A percentile compares a stretch with the other conserved stretches of the same genome.
These are phyloP conservation scores for Sphaerulina populicola DNA, from an alignment of 2,329 filamentous ascomycete species.

Conservation along the genomic window DNA sequence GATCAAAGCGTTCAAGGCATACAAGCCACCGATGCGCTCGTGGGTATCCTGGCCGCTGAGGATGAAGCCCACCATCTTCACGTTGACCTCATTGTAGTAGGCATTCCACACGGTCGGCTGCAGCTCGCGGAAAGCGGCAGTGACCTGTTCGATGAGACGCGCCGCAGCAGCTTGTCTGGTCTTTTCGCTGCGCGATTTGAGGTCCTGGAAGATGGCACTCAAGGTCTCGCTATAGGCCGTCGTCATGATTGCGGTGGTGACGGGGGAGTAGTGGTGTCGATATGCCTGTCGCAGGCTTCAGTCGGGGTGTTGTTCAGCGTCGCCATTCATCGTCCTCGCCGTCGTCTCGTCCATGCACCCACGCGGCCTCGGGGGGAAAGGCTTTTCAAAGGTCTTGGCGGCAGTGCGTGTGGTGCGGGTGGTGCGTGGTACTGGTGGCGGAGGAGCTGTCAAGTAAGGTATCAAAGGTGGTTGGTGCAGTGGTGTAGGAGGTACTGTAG, in stretches of 20 bases:
- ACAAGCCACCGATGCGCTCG: conserved; percentile 84
- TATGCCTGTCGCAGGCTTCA: conserved; percentile 9
- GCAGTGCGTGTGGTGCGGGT: too few relatives aligned
- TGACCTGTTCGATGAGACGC: conserved; percentile 28
- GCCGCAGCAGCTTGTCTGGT: conserved; percentile 26
- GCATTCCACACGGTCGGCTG: conserved; percentile 67
- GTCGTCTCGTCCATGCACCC: conserved; percentile 2
- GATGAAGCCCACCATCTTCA: conserved; percentile 63
- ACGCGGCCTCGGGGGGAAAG: neutral
- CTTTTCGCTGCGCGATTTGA: conserved; percentile 26
- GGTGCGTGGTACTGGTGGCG: neutral
- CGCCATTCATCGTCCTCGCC: conserved; percentile 5
- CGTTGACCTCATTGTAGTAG: conserved; percentile 57
- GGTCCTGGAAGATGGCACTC: conserved; percentile 28
- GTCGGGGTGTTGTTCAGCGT: conserved; percentile 1
- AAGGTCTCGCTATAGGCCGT: conserved; percentile 28
- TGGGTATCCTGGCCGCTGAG: conserved; percentile 77
- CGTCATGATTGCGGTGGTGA: conserved; percentile 22
- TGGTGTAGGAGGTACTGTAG: too few relatives aligned
- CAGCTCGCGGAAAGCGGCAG: conserved; percentile 50
- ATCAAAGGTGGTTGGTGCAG: too few relatives aligned
- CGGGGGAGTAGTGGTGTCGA: neutral
- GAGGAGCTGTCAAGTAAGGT: neutral
- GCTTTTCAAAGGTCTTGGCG: too few relatives aligned
- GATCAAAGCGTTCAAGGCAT: conserved; percentile 84